phyloP scores from a whole-genome alignment of 352 stramenopile genomes.

The Albugo candida region DNA sequence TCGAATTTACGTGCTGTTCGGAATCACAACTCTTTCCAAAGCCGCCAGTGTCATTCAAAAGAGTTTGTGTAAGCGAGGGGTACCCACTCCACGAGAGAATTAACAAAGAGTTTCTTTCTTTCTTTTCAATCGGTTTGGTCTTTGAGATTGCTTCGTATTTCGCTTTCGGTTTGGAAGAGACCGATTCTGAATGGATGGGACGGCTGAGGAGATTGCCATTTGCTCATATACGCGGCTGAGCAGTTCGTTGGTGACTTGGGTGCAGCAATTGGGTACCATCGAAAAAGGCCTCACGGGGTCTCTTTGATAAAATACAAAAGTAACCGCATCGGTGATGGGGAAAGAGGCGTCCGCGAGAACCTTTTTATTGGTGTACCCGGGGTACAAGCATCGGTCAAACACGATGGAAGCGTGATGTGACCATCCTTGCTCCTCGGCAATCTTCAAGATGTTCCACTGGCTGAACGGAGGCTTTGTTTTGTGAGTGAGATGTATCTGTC shows the following conservation, averaged over 20 bases:
- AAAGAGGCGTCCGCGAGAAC: constrained; percentile 90
- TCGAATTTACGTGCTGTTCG: constrained; percentile 49
- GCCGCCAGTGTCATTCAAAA: constrained; percentile 32
- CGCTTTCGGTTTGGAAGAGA: too few relatives aligned
- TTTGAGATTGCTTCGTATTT: too few relatives aligned
- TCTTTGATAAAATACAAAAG: constrained; percentile 78
- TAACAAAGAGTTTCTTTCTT: too few relatives aligned
- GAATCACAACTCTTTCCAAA: constrained; percentile 46
- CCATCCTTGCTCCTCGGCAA: constrained; percentile 29
- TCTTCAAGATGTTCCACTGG: constrained; percentile 67
- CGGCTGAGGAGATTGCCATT: constrained; percentile 1
- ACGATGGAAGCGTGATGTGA: constrained; percentile 56
- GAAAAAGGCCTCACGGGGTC: constrained; percentile 5
- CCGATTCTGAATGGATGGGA: not conserved
- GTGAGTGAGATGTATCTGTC: constrained; percentile 89
- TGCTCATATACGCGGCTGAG: not conserved
- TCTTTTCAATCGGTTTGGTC: too few relatives aligned
- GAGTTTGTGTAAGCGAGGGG: too few relatives aligned
- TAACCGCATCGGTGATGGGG: constrained; percentile 89
- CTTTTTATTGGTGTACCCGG: constrained; percentile 91
- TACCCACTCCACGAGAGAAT: too few relatives aligned
- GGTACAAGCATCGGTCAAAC: constrained; percentile 85
- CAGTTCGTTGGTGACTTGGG: too few relatives aligned
- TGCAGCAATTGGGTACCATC: too few relatives aligned
- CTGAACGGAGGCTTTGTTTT: constrained; percentile 88